phyloP scores from a whole-genome alignment of 306 rosid species.

The Dryas drummondii region DNA sequence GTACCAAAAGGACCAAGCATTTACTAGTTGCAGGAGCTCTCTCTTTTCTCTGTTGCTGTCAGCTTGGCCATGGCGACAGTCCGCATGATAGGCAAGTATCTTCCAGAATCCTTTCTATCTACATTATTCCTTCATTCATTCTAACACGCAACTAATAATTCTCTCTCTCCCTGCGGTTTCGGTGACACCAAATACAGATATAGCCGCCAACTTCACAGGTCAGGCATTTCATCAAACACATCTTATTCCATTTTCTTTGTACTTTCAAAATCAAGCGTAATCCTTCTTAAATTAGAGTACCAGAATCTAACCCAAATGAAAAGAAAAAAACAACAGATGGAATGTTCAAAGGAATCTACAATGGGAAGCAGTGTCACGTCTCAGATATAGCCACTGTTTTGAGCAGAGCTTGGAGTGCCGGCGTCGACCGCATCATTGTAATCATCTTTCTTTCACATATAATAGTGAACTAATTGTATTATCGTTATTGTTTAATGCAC shows the following conservation, averaged over 20 bases:
- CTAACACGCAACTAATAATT: neutral
- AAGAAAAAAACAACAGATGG: slow-evolving; percentile 55
- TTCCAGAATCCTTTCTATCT: neutral
- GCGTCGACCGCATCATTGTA: slow-evolving; percentile 88
- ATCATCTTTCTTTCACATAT: neutral
- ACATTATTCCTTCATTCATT: neutral
- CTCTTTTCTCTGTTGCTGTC: neutral
- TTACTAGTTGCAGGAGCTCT: too few species aligned
- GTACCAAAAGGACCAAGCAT: too few species aligned
- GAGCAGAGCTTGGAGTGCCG: slow-evolving; percentile 87
- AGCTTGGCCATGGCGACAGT: slow-evolving; percentile 45
- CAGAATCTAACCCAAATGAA: neutral
- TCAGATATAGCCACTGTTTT: slow-evolving; percentile 73
- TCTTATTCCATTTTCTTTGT: neutral
- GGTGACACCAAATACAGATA: slow-evolving; percentile 47
- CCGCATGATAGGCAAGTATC: slow-evolving; percentile 72
- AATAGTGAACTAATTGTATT: neutral
- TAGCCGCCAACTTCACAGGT: slow-evolving; percentile 94
- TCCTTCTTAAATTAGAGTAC: neutral
- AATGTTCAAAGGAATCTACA: slow-evolving; percentile 86
- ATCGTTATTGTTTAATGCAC: neutral
- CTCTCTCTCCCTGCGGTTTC: neutral
- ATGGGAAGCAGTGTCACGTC: slow-evolving; percentile 85
- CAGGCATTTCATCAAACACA: slow-evolving; percentile 53
- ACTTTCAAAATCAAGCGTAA: neutral